Percentiles rank a stretch among this genome's conserved stretches.
phyloP scores from a whole-genome alignment of 208 protist species.

The Acanthamoeba lugdunensis region DNA sequence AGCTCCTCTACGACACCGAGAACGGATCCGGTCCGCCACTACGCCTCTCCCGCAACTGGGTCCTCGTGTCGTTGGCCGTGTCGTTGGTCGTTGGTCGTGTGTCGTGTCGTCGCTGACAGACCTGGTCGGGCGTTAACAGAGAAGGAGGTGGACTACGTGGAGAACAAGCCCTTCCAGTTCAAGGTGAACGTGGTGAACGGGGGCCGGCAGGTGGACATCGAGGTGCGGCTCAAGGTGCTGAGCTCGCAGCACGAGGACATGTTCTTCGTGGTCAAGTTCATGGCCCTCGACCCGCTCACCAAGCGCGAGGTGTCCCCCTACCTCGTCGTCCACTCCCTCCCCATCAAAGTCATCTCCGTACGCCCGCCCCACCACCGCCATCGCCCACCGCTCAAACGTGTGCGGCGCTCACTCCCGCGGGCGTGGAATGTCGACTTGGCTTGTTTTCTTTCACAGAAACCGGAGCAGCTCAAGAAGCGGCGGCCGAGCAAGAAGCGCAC shows the following conservation, averaged over 20 bases:
- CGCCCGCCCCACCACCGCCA: neutral
- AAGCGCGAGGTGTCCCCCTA: constrained; percentile 39
- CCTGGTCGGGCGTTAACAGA: neutral
- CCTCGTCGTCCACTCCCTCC: constrained; percentile 30
- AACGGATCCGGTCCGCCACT: neutral
- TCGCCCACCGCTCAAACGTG: too few relatives aligned
- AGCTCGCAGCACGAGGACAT: constrained; percentile 63
- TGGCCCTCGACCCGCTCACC: constrained; percentile 64
- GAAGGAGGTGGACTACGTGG: constrained; percentile 69
- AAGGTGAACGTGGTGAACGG: constrained; percentile 62
- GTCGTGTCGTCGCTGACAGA: neutral
- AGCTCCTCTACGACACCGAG: constrained; percentile 67
- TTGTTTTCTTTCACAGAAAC: too few relatives aligned
- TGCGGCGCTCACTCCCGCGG: neutral
- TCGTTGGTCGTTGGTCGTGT: too few relatives aligned
- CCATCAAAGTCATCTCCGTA: constrained; percentile 73
- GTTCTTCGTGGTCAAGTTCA: constrained; percentile 70
- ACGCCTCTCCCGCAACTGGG: neutral
- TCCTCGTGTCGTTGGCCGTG: too few relatives aligned
- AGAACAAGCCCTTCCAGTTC: constrained; percentile 72
- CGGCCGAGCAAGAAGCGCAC: constrained; percentile 57
- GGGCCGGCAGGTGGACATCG: constrained; percentile 41
- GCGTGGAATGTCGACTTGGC: too few relatives aligned
- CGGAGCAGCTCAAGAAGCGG: constrained; percentile 69
- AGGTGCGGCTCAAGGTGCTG: constrained; percentile 65